A percentile compares a stretch with the other conserved stretches of the same genome.
These are phyloP conservation scores for Crithidia acanthocephali DNA, from an alignment of 208 protist genomes.

Conservation along the genomic window DNA sequence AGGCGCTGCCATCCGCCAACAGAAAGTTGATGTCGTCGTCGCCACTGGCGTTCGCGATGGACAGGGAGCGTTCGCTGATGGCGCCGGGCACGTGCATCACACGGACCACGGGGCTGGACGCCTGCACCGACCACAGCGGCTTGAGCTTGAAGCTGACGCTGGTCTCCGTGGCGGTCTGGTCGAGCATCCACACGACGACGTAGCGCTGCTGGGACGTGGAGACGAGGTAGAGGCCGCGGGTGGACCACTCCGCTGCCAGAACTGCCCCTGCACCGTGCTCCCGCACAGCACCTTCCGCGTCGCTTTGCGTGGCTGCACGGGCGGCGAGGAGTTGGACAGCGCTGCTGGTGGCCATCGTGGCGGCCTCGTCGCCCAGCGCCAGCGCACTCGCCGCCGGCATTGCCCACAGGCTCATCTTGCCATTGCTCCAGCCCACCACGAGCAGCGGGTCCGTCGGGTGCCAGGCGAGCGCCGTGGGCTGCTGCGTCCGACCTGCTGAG, in stretches of 20 bases:
- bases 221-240: conserved; percentile 57
- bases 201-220: conserved; percentile 59
- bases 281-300: conserved; percentile 61
- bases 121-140: conserved; percentile 73
- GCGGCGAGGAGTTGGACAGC: conserved; percentile 44
- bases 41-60: conserved; percentile 2
- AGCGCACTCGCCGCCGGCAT: conserved; percentile 42
- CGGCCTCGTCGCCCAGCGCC: conserved; percentile 35
- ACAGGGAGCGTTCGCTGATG: background rate
- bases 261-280: conserved; percentile 70
- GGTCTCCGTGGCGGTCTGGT: conserved; percentile 43
- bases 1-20: conserved; percentile 47
- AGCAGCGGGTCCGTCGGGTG: conserved; percentile 80
- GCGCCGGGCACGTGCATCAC: conserved; percentile 49
- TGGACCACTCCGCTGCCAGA: conserved; percentile 58
- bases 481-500: conserved; percentile 31
- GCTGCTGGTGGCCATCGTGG: conserved; percentile 16
- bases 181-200: conserved; percentile 76
- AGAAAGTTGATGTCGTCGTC: conserved; percentile 83
- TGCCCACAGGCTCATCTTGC: conserved; percentile 72
- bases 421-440: conserved; percentile 85
- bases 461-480: conserved; percentile 73
- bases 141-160: conserved; percentile 44
- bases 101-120: conserved; percentile 41
- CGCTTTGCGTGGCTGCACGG: conserved; percentile 39